Base-by-base conservation (phyloP, 495 filamentous ascomycete species). In the Penicillium macrosclerotiorum region DNA sequence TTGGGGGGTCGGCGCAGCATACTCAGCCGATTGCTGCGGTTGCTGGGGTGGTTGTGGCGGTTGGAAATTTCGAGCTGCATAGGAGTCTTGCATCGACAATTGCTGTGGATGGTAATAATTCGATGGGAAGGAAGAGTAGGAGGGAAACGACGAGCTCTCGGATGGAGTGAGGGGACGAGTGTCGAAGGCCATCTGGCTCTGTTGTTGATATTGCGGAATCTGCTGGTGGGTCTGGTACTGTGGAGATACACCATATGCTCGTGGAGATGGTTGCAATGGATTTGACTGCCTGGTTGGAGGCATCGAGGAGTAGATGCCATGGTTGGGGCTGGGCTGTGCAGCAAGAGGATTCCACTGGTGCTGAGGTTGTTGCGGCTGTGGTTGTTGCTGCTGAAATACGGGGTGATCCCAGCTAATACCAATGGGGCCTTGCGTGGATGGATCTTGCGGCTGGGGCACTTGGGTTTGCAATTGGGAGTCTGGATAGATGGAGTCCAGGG, bases 271-370 rank as follows among this genome's bases (percentile, higher is more conserved):
- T 20, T 65, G 65, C 20, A 68, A 39, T 16, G 69, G 53, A 13
- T 60, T 69, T 14, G 62, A 42, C 17, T 66, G 63, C 72, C 72
- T 73, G 32, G 63, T 44, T 24, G 67, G 64, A 11, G 65, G 61
- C 5, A 67, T 57, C 5, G 60, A 30, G 1, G 68, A 59, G 20
- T 69, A 73, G 2, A 72, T 51, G 25, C 59, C 69, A 55, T 69
- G 63, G 17, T 50, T 52, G 31, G 52, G 49, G 3, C 66, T 57
- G 3, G 57, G 30, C 31, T 51, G 47, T 37, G 58, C 26, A n/a
- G 63, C 40, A 29, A 63, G 38, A 7, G 60, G 61, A 30, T 45
- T 66, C 13, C 47, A 63, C 36, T 59, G 63, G n/a, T 61, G 60
- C 42, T 44, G 62, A 1, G 13, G 13, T 13, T 37, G 48, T 29